These are phyloP conservation scores for Fremontodendron californicum DNA, from an alignment of 345 rosid genomes.

Conservation along the genomic window DNA sequence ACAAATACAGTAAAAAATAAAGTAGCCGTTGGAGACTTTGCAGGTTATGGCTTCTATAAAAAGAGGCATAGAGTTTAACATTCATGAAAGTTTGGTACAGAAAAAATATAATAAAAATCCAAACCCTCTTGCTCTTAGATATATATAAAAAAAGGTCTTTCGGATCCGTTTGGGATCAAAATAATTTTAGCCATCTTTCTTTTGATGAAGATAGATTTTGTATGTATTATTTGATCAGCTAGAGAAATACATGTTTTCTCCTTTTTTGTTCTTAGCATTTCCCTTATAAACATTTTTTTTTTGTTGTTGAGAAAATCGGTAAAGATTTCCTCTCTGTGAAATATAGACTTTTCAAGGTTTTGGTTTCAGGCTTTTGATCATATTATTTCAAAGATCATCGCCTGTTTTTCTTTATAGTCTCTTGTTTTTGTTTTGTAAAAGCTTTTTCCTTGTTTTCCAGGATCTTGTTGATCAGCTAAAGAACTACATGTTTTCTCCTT, in stretches of 20 bases:
- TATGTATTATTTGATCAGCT: not conserved
- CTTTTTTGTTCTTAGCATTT: not conserved
- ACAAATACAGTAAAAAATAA: constrained; percentile 8
- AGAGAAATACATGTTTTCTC: not conserved
- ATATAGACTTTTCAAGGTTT: not conserved
- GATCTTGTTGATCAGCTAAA: not conserved
- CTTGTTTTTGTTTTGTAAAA: not conserved
- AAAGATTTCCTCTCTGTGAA: not conserved
- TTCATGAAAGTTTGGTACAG: not conserved
- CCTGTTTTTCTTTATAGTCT: not conserved
- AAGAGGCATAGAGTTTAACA: constrained; percentile 1
- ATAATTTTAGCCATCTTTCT: too few relatives aligned
- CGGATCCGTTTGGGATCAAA: constrained; percentile 5
- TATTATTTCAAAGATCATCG: constrained; percentile 40
- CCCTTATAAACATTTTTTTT: not conserved
- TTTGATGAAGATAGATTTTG: not conserved
- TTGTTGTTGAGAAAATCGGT: not conserved
- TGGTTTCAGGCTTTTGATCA: constrained; percentile 31
- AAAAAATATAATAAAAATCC: not conserved
- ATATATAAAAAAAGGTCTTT: not conserved
- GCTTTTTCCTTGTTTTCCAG: too few relatives aligned
- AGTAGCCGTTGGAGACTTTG: constrained; percentile 43
- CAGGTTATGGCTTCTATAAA: constrained; percentile 37
- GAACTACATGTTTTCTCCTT: not conserved
- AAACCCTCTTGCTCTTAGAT: not conserved